Conservation (phyloP, 805 yeast genomes). For the Babjeviella inositovora region DNA sequence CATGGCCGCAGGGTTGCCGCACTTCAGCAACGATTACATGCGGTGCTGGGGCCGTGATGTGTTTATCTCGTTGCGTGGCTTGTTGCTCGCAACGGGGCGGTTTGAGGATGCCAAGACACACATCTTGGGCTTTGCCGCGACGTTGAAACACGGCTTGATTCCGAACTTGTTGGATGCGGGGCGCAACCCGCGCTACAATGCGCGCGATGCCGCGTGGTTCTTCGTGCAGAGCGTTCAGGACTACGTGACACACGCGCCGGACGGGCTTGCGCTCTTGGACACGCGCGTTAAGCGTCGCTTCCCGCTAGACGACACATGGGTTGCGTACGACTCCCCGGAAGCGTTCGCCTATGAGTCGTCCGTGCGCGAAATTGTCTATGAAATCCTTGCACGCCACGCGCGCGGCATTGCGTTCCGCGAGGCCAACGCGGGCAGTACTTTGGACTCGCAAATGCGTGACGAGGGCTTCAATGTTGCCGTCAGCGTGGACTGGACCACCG, state of each 20-base stretch:
- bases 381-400: constrained; percentile 80
- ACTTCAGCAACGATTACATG: constrained; percentile 82
- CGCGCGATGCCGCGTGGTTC: constrained; percentile 96
- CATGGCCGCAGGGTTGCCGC: constrained; percentile 95
- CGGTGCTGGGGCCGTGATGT: constrained; percentile 98
- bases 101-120: constrained; percentile 68
- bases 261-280: constrained; percentile 50
- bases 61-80: constrained; percentile 74
- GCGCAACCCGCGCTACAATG: constrained; percentile 84
- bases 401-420: constrained; percentile 77
- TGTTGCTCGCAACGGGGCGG: constrained; percentile 64
- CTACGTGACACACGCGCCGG: constrained; percentile 50
- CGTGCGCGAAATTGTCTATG: constrained; percentile 66
- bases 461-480: constrained; percentile 83
- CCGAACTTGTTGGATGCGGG: constrained; percentile 92
- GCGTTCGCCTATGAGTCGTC: constrained; percentile 65
- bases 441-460: constrained; percentile 85
- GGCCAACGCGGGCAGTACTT: constrained; percentile 82
- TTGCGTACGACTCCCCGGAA: constrained; percentile 47
- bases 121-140: constrained; percentile 75
- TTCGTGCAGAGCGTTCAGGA: constrained; percentile 82
- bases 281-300: constrained; percentile 69
- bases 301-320: constrained; percentile 75
- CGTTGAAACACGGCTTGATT: constrained; percentile 87
- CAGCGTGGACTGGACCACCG: constrained; percentile 76